Conservation (phyloP, 2,329 filamentous ascomycete species). For the Rutstroemia sp. region DNA sequence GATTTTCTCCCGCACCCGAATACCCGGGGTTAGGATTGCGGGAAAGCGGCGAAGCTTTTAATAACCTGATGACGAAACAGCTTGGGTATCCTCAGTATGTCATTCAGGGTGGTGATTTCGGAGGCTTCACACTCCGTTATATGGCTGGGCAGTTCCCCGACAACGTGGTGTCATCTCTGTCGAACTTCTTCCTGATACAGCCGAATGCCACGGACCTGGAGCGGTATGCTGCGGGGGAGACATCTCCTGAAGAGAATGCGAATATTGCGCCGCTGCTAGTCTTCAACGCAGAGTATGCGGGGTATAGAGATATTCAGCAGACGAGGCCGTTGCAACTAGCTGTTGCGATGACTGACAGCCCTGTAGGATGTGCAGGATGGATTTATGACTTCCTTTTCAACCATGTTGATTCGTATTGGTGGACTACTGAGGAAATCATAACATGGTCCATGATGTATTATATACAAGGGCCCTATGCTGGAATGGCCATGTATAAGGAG, state of each 20-base stretch:
- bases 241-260: constrained; percentile 2
- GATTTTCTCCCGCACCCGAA: constrained; percentile 36
- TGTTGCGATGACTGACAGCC: constrained; percentile 28
- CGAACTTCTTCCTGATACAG: constrained; percentile 11
- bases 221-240: background rate
- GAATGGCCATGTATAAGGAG: constrained; percentile 17
- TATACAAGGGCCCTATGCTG: constrained; percentile 17
- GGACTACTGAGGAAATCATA: constrained; percentile 18
- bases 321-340: constrained; percentile 1
- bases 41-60: constrained; percentile 29
- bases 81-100: constrained; percentile 29
- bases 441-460: constrained; percentile 22
- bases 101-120: constrained; percentile 22
- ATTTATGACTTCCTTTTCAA: constrained; percentile 18
- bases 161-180: constrained; percentile 3
- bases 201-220: constrained; percentile 10
- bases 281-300: background rate
- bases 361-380: constrained; percentile 28
- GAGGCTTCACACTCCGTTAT: constrained; percentile 11
- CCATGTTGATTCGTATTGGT: constrained; percentile 3
- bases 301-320: constrained; percentile 6
- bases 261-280: background rate
- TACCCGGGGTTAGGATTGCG: constrained; percentile 33
- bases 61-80: constrained; percentile 33
- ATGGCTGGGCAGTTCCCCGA: background rate